A percentile compares a stretch with the other conserved stretches of the same genome.
These are phyloP conservation scores for Pichia sp. DNA, from an alignment of 1,139 yeast genomes.

Conservation along the genomic window DNA sequence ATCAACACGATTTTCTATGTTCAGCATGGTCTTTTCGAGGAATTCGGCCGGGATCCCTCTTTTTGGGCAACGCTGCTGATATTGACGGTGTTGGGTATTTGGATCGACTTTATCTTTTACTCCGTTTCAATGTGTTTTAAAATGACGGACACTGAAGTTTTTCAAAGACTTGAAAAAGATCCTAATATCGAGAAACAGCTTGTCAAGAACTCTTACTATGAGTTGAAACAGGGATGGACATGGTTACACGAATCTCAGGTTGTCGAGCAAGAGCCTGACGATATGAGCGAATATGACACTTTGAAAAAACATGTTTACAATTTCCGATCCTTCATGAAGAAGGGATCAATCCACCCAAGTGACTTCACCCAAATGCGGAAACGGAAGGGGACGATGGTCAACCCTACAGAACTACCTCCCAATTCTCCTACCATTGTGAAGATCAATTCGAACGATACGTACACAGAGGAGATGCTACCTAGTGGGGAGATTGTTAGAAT, in stretches of 20 bases:
- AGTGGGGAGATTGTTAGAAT: slow-evolving; percentile 58
- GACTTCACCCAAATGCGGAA: slow-evolving; percentile 39
- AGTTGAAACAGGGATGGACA: slow-evolving; percentile 79
- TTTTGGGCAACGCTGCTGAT: slow-evolving; percentile 82
- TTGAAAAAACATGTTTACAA: slow-evolving; percentile 33
- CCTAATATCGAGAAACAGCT: slow-evolving; percentile 60
- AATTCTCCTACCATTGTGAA: slow-evolving; percentile 43
- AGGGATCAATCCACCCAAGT: slow-evolving; percentile 32
- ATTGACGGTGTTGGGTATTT: slow-evolving; percentile 53
- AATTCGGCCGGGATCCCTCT: slow-evolving; percentile 72
- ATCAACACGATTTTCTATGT: slow-evolving; percentile 70
- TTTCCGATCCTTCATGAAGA: slow-evolving; percentile 30
- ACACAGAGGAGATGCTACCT: slow-evolving; percentile 57
- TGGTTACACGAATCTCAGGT: slow-evolving; percentile 43
- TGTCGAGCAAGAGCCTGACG: slow-evolving; percentile 29
- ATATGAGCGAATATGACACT: slow-evolving; percentile 37
- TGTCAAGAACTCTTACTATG: slow-evolving; percentile 68
- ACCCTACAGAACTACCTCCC: slow-evolving; percentile 46
- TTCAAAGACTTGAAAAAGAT: slow-evolving; percentile 72
- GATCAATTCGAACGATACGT: slow-evolving; percentile 30
- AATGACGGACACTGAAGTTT: slow-evolving; percentile 76
- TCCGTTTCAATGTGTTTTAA: slow-evolving; percentile 50
- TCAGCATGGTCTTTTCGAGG: slow-evolving; percentile 56
- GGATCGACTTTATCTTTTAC: slow-evolving; percentile 62
- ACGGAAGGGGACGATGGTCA: slow-evolving; percentile 49